Evolutionary conservation across 140 eudicot species (phyloP).

Genomic region (Anethum foeniculum): DNA sequence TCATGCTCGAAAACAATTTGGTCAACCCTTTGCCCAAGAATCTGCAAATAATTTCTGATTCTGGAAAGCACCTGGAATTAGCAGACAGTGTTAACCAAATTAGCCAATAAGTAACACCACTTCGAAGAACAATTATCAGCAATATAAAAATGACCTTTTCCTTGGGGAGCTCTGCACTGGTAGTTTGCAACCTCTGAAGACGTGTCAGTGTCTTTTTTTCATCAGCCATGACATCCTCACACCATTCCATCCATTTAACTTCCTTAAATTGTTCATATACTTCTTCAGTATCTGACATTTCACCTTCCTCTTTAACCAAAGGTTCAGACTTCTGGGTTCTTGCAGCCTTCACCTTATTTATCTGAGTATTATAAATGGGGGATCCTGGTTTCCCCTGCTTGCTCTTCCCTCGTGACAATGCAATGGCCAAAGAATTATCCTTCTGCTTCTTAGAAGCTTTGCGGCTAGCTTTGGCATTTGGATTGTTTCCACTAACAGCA

Average conservation of each 20-base stretch:
- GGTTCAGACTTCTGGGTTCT: conserved; percentile 64
- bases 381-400: conserved; percentile 53
- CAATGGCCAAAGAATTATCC: conserved; percentile 31
- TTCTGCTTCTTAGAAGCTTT: conserved; percentile 62
- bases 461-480: conserved; percentile 51
- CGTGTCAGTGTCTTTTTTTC: conserved; percentile 83
- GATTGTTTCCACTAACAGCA: conserved; percentile 73
- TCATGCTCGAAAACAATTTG: conserved; percentile 68
- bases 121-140: not conserved
- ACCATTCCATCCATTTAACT: conserved; percentile 99
- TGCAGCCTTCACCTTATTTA: conserved; percentile 32
- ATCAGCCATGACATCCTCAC: conserved; percentile 79
- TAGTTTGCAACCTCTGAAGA: conserved; percentile 77
- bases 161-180: conserved; percentile 92
- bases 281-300: conserved; percentile 94
- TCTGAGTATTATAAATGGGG: conserved; percentile 28
- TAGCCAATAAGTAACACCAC: not conserved
- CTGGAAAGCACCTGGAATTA: conserved; percentile 66
- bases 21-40: conserved; percentile 82
- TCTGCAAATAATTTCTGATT: conserved; percentile 79
- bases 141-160: conserved; percentile 49
- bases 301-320: conserved; percentile 94
- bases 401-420: conserved; percentile 44
- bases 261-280: conserved; percentile 91
- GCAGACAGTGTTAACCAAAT: not conserved